Percentiles rank a stretch among this genome's conserved stretches.
phyloP scores from a whole-genome alignment of 805 yeast genomes.

The Barnettozyma salicaria region DNA sequence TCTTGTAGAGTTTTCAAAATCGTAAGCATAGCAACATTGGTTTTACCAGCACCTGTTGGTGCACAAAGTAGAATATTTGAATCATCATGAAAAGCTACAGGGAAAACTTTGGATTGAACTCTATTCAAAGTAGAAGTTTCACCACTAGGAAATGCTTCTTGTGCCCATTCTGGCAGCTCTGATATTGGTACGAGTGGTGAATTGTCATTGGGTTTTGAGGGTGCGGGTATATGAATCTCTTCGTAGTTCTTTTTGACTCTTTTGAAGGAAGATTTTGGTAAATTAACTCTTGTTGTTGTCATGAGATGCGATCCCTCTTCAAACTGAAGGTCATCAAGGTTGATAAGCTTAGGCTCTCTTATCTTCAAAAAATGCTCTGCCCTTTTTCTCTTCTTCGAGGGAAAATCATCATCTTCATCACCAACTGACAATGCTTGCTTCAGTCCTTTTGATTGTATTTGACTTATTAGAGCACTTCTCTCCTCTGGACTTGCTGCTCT shows the following conservation, averaged over 20 bases:
- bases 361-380: conserved; percentile 4
- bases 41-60: conserved; percentile 98
- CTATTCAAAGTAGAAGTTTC: conserved; percentile 68
- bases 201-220: conserved; percentile 41
- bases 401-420: conserved; percentile 12
- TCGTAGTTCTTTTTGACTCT: conserved; percentile 71
- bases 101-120: conserved; percentile 78
- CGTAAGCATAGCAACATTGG: conserved; percentile 90
- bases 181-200: conserved; percentile 46
- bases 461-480: conserved; percentile 30
- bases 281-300: conserved; percentile 57
- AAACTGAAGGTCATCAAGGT: conserved; percentile 55
- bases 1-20: conserved; percentile 57
- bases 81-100: conserved; percentile 68
- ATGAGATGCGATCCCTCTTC: conserved; percentile 69
- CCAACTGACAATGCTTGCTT: conserved; percentile 35
- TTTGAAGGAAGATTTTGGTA: conserved; percentile 83
- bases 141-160: conserved; percentile 58
- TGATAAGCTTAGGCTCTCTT: conserved; percentile 49
- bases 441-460: conserved; percentile 41
- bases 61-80: conserved; percentile 82
- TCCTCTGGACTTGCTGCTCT: conserved; percentile 33
- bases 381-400: conserved; percentile 26
- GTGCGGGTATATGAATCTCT: conserved; percentile 90
- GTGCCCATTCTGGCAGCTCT: conserved; percentile 79